Conservation (phyloP, 2,329 filamentous ascomycete species). For the Beauveria australis region DNA sequence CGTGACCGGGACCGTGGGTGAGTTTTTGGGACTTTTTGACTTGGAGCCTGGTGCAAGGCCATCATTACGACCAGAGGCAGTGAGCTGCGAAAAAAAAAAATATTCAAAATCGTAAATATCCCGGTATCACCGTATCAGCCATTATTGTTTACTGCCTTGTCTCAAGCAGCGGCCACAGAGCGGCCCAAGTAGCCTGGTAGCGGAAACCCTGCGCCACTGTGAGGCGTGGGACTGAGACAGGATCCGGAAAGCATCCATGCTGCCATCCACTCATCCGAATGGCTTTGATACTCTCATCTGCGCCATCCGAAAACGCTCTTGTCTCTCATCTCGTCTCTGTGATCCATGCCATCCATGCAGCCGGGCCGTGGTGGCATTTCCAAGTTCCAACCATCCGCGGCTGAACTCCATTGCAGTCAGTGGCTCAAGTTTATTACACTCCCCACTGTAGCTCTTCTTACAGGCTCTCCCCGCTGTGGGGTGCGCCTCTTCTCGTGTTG, state of each 20-base stretch:
- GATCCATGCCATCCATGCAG: no score
- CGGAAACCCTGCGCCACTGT: neutral
- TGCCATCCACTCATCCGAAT: neutral
- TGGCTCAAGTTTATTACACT: neutral
- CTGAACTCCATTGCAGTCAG: neutral
- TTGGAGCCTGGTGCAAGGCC: no score
- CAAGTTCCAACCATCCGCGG: neutral
- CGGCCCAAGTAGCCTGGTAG: neutral
- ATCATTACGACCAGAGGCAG: no score
- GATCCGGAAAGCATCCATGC: neutral
- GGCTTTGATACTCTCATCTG: no score
- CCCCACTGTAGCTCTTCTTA: neutral
- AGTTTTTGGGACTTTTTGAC: no score
- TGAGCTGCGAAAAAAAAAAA: no score
- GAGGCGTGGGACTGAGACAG: conserved; percentile 4
- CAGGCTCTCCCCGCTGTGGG: conserved; percentile 1
- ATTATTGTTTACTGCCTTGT: neutral
- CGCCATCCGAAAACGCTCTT: no score
- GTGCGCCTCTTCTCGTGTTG: neutral
- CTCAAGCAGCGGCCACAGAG: neutral
- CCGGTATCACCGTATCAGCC: no score
- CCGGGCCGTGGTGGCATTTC: no score
- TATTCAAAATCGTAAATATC: no score
- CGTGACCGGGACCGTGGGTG: no score
- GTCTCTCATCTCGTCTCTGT: no score